These are phyloP conservation scores for Jatropha curcas DNA, from an alignment of 345 rosid genomes.

Conservation along the genomic window DNA sequence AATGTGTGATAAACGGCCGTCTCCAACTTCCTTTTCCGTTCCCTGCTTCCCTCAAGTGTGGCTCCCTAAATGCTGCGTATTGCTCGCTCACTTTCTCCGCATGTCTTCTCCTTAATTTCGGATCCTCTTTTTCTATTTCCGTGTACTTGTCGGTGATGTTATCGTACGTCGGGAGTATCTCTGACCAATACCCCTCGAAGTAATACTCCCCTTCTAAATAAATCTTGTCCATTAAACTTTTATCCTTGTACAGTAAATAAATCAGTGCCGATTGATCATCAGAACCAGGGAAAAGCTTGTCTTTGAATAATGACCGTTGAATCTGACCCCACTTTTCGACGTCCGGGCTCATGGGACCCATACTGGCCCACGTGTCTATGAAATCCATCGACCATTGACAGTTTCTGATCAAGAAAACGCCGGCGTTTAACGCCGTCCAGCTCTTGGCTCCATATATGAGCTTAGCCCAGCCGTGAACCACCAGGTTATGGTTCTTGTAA, in stretches of 20 bases:
- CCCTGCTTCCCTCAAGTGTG: conserved; percentile 48
- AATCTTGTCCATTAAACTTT: conserved; percentile 50
- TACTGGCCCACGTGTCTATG: conserved; percentile 65
- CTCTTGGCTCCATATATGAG: conserved; percentile 59
- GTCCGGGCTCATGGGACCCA: conserved; percentile 70
- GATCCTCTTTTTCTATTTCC: conserved; percentile 49
- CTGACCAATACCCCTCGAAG: conserved; percentile 79
- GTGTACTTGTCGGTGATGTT: conserved; percentile 58
- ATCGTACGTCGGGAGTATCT: conserved; percentile 44
- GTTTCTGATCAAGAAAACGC: conserved; percentile 77
- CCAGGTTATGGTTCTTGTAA: conserved; percentile 56
- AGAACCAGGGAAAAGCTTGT: conserved; percentile 79
- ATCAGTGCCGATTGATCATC: conserved; percentile 88
- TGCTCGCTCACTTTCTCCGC: conserved; percentile 83
- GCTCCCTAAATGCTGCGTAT: conserved; percentile 65
- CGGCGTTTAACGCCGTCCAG: conserved; percentile 91
- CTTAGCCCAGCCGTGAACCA: conserved; percentile 87
- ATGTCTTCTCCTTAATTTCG: conserved; percentile 62
- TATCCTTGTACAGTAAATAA: conserved; percentile 56
- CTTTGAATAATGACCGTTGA: conserved; percentile 68
- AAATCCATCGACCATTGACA: conserved; percentile 99
- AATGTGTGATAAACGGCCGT: conserved; percentile 85
- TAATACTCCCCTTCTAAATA: conserved; percentile 75
- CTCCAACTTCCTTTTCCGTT: conserved; percentile 58
- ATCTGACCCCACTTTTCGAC: conserved; percentile 65